Percentiles rank a stretch among this genome's conserved stretches.
phyloP scores from a whole-genome alignment of 2,329 filamentous ascomycete species.

The Pseudogymnoascus sp. region DNA sequence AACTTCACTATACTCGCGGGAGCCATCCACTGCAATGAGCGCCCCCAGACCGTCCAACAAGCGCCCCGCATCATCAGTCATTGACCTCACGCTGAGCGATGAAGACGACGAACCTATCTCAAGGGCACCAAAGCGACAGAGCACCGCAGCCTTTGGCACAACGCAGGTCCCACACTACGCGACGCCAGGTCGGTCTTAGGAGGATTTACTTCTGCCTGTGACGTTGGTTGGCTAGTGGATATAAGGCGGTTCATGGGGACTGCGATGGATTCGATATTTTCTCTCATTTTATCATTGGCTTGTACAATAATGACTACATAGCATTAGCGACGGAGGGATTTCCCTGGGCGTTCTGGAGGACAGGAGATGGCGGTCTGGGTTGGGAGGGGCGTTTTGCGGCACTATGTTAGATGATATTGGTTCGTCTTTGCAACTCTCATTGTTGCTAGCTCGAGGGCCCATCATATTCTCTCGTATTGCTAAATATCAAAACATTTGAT shows the following conservation, averaged over 20 bases:
- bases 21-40: slow-evolving; percentile 36
- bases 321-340: slow-evolving; percentile 8
- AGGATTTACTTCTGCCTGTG: not conserved
- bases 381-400: not conserved
- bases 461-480: not conserved
- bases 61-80: slow-evolving; percentile 42
- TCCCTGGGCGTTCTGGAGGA: slow-evolving; percentile 6
- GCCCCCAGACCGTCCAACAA: slow-evolving; percentile 31
- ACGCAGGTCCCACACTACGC: not conserved
- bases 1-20: slow-evolving; percentile 21
- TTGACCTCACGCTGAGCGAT: slow-evolving; percentile 48
- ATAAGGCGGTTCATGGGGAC: not conserved
- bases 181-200: not conserved
- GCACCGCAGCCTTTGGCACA: not conserved
- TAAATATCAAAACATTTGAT: not conserved
- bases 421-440: not conserved
- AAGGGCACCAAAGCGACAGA: slow-evolving; percentile 30
- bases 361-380: not conserved
- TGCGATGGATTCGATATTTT: not conserved
- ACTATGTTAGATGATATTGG: not conserved
- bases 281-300: slow-evolving; percentile 8
- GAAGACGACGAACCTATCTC: slow-evolving; percentile 41
- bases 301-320: slow-evolving; percentile 8
- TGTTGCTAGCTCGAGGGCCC: not conserved
- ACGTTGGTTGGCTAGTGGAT: not conserved